Conservation (phyloP, 305 asterid species). For the Striga hermonthica region DNA sequence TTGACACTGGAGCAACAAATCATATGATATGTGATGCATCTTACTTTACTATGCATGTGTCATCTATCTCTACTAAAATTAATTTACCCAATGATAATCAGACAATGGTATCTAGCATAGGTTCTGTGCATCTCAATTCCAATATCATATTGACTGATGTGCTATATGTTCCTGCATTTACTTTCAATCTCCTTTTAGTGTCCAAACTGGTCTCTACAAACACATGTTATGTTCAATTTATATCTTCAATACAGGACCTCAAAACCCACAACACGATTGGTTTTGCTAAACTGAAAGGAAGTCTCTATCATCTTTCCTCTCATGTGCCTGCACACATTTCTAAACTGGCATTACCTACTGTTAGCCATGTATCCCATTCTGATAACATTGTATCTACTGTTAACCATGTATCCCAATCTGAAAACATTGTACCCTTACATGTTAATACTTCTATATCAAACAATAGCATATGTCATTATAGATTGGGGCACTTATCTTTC, state of each 20-base stretch:
- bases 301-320: not conserved
- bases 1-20: not conserved
- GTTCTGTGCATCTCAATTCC: not conserved
- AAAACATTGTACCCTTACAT: too few relatives aligned
- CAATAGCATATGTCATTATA: too few relatives aligned
- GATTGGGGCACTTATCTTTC: too few relatives aligned
- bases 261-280: not conserved
- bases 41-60: not conserved
- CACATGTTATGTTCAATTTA: not conserved
- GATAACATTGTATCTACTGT: not conserved
- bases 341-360: not conserved
- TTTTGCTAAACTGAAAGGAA: not conserved
- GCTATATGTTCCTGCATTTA: not conserved
- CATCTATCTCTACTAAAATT: not conserved
- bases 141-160: not conserved
- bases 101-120: not conserved
- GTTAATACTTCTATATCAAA: too few relatives aligned
- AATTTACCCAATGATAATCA: not conserved
- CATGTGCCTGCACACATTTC: not conserved
- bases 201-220: not conserved
- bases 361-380: not conserved
- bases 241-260: not conserved
- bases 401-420: not conserved
- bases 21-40: not conserved
- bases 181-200: too few relatives aligned